phyloP scores from a whole-genome alignment of 2,329 filamentous ascomycete genomes.

The Domatiomyces globalis region DNA sequence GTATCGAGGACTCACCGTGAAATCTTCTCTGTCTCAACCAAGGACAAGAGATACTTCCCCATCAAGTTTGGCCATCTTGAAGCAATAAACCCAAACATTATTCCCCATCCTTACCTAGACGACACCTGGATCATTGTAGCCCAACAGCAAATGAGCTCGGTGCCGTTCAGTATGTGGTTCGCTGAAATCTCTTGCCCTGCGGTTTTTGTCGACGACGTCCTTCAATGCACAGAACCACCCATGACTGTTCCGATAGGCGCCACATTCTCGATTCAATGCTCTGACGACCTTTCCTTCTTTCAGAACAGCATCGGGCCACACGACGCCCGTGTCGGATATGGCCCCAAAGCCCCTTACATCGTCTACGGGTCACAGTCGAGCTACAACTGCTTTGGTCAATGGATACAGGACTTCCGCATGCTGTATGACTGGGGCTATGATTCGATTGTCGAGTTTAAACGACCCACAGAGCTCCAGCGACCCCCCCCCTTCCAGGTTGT shows the following conservation, averaged over 20 bases:
- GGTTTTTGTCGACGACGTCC: constrained; percentile 23
- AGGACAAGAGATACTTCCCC: constrained; percentile 35
- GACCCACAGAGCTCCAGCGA: constrained; percentile 28
- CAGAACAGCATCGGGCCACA: constrained; percentile 35
- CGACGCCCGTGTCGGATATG: constrained; percentile 45
- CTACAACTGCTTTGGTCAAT: constrained; percentile 44
- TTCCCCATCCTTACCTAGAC: constrained; percentile 38
- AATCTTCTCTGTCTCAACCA: constrained; percentile 35
- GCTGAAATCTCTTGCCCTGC: constrained; percentile 39
- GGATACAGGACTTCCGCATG: constrained; percentile 39
- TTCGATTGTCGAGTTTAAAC: constrained; percentile 34
- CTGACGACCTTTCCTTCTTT: constrained; percentile 28
- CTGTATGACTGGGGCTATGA: constrained; percentile 38
- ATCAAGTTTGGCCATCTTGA: constrained; percentile 33
- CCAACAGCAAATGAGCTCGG: constrained; percentile 27
- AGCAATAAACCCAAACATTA: constrained; percentile 43
- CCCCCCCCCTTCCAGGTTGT: constrained; percentile 32
- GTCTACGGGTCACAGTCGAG: constrained; percentile 43
- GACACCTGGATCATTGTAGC: constrained; percentile 40
- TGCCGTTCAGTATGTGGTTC: constrained; percentile 23
- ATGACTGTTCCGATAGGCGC: constrained; percentile 26
- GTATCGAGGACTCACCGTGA: constrained; percentile 18
- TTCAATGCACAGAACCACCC: constrained; percentile 9
- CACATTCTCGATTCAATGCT: constrained; percentile 33
- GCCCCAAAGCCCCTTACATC: constrained; percentile 37